phyloP scores from a whole-genome alignment of 116 monocot species.

The Posidonia oceanica region DNA sequence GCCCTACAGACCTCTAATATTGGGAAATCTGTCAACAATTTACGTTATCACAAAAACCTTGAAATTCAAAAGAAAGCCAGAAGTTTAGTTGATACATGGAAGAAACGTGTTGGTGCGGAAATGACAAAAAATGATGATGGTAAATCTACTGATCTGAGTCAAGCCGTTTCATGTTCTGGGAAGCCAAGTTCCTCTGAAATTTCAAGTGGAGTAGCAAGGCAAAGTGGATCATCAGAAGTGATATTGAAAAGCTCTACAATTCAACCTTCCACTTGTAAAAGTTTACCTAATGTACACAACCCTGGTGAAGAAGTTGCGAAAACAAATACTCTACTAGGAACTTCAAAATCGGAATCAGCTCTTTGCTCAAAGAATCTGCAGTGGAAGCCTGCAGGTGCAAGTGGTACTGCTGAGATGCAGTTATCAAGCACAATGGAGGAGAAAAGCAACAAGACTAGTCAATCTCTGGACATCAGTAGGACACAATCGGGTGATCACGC shows the following conservation, averaged over 20 bases:
- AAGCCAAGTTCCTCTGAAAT: conserved; percentile 54
- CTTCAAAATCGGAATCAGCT: conserved; percentile 36
- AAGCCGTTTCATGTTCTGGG: conserved; percentile 46
- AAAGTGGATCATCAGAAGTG: no score
- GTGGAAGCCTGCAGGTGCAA: conserved; percentile 28
- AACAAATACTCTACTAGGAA: conserved; percentile 8
- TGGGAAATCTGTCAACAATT: conserved; percentile 91
- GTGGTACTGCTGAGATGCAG: conserved; percentile 33
- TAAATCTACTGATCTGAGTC: conserved; percentile 36
- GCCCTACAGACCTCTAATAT: conserved; percentile 71
- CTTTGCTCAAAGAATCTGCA: conserved; percentile 38
- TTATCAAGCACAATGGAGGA: conserved; percentile 7
- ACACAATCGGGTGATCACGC: conserved; percentile 71
- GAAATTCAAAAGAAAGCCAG: conserved; percentile 94
- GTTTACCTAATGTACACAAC: conserved; percentile 27
- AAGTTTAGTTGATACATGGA: conserved; percentile 90
- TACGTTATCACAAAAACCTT: conserved; percentile 75
- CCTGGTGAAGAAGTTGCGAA: conserved; percentile 30
- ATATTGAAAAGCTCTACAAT: no score
- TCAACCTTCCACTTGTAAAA: conserved; percentile 22
- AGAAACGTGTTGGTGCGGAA: conserved; percentile 94
- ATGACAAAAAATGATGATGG: conserved; percentile 71
- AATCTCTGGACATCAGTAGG: conserved; percentile 73
- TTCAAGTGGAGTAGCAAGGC: conserved; percentile 27
- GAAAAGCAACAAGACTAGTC: conserved; percentile 85